Conservation (phyloP, 164 flowering plant genomes). For the Chloranthus sessilifolius region DNA sequence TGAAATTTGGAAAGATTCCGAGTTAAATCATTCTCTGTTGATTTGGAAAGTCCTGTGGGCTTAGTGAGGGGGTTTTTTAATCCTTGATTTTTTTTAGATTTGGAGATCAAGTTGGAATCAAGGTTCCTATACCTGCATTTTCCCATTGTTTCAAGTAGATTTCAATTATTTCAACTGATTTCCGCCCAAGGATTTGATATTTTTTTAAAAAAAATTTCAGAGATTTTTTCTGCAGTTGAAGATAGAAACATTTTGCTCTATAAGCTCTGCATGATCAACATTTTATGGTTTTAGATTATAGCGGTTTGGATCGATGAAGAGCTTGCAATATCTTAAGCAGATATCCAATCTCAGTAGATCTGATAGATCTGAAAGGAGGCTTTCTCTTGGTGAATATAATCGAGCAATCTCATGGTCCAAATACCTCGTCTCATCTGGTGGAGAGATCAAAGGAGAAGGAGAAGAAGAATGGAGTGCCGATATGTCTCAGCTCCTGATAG, state of each 20-base stretch:
- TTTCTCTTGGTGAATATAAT: constrained; percentile 43
- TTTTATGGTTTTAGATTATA: constrained; percentile 2
- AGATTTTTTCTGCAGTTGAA: too few relatives aligned
- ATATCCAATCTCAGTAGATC: background rate
- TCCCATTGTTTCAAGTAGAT: background rate
- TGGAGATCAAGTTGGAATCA: too few relatives aligned
- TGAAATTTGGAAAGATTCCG: too few relatives aligned
- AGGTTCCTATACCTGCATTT: background rate
- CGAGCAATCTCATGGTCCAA: constrained; percentile 83
- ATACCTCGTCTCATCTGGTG: constrained; percentile 70
- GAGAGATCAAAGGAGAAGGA: constrained; percentile 59
- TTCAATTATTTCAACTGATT: background rate
- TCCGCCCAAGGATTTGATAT: background rate
- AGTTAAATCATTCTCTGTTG: too few relatives aligned
- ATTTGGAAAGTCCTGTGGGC: too few relatives aligned
- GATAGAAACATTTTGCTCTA: too few relatives aligned
- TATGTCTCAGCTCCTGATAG: constrained; percentile 71
- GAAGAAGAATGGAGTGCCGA: constrained; percentile 85
- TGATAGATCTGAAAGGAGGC: constrained; percentile 8
- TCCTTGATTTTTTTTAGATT: too few relatives aligned
- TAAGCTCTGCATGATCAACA: too few relatives aligned
- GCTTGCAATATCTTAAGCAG: constrained; percentile 11
- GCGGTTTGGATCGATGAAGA: constrained; percentile 6
- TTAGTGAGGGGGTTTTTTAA: too few relatives aligned
- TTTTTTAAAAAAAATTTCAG: background rate